Evolutionary conservation across 2,329 filamentous ascomycete genomes (phyloP), one percentile per base, ranked within the genome.

Genomic region (Ophiocordyceps unilateralis): DNA sequence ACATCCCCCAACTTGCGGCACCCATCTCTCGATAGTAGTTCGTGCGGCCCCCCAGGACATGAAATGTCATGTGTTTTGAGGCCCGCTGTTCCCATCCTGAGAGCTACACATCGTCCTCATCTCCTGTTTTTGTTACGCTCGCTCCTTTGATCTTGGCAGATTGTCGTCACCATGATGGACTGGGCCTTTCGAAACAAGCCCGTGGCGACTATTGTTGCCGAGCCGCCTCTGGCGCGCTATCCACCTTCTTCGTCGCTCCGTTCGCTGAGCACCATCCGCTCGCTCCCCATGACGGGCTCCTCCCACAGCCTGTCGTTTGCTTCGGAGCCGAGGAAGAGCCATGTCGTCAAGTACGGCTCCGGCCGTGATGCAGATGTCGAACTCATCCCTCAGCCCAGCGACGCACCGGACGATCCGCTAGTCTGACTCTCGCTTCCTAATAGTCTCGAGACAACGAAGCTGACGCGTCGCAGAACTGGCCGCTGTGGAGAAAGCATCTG

Each of bases 341-440:
- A 14, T 15, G n/a, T 34, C 32, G n/a, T 34, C 14, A 72, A 71
- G 52, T 70, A 69, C 45, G 68, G 62, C 8, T 61, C 50, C 21
- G 68, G 68, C 0, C 67, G 60, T 43, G 50, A 63, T 44, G 55
- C 62, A 2, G 51, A 55, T 14, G 55, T 67, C 6, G 70, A 72
- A 53, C 55, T 73, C 39, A 64, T 69, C 10, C 72, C 73, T 3
- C 72, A 72, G 52, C 72, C 72, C 0, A 75, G 69, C 43, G 67
- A 74, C 44, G 67, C 72, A 43, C 59, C 62, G 0, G 61, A 67
- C 21, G 73, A 76, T 53, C 72, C 72, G 41, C 49, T 76, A 54
- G 71, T 74, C 58, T 43, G 66, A 26, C 17, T 23, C 30, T 32
- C 21, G 17, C 14, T 40, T 26, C 5, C 55, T 38, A 14, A n/a